Conservation (phyloP, 345 rosid genomes). For the Anastatica hierochuntica region DNA sequence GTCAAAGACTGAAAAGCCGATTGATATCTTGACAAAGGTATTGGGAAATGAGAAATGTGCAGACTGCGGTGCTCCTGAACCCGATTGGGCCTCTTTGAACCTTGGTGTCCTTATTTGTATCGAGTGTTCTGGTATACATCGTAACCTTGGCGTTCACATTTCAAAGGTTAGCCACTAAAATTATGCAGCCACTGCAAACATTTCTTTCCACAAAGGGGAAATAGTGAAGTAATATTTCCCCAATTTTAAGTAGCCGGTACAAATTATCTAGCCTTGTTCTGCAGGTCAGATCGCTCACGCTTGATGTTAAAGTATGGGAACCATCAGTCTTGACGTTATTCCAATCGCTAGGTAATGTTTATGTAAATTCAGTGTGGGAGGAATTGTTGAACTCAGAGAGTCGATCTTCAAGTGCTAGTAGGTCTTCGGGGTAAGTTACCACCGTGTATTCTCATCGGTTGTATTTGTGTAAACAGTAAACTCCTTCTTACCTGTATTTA, state of each 20-base stretch:
- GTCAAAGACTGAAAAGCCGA: conserved; percentile 46
- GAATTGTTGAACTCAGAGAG: conserved; percentile 40
- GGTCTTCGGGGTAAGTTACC: conserved; percentile 37
- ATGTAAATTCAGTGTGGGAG: conserved; percentile 74
- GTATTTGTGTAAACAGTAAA: conserved; percentile 4
- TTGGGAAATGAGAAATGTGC: conserved; percentile 67
- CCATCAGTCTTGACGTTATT: conserved; percentile 63
- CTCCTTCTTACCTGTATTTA: conserved; percentile 15
- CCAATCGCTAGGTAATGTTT: conserved; percentile 60
- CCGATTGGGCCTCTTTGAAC: conserved; percentile 83
- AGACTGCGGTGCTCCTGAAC: conserved; percentile 71
- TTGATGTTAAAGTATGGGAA: no score
- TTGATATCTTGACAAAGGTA: conserved; percentile 49
- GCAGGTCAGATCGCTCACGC: conserved; percentile 75
- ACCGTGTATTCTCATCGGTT: conserved; percentile 1
- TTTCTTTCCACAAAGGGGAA: conserved; percentile 15
- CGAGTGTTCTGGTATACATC: conserved; percentile 74
- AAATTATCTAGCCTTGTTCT: conserved; percentile 8
- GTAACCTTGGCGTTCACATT: conserved; percentile 76
- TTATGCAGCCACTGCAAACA: conserved; percentile 4
- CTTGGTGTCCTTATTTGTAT: conserved; percentile 72
- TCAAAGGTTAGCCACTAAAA: conserved; percentile 45
- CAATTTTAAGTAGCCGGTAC: conserved; percentile 31
- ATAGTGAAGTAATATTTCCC: conserved; percentile 53
- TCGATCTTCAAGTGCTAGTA: conserved; percentile 29